Percentiles rank a stretch among this genome's conserved stretches.
Conservation (phyloP, 495 filamentous ascomycete species). For the Penicillium paradoxum region DNA sequence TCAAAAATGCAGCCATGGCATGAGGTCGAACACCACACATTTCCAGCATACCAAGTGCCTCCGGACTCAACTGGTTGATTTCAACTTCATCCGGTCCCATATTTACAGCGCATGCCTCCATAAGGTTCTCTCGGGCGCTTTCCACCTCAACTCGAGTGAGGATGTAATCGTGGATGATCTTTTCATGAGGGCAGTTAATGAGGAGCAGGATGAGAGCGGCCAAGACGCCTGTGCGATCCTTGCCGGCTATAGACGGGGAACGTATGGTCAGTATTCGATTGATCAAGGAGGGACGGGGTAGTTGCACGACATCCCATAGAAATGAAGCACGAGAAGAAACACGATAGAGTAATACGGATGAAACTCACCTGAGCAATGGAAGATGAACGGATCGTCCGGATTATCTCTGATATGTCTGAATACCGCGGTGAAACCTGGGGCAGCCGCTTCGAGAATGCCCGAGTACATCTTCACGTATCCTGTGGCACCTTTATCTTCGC, state of each 20-base stretch:
- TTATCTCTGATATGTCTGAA: constrained; percentile 40
- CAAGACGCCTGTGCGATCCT: constrained; percentile 61
- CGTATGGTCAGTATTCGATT: background rate
- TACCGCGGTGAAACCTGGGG: constrained; percentile 25
- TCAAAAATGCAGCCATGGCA: constrained; percentile 29
- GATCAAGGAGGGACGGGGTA: background rate
- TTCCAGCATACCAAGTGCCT: constrained; percentile 24
- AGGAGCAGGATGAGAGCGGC: constrained; percentile 53
- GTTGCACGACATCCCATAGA: background rate
- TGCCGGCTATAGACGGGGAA: constrained; percentile 42
- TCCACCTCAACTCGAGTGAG: constrained; percentile 30
- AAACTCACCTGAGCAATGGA: constrained; percentile 57
- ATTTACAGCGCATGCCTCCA: constrained; percentile 15
- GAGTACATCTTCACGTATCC: constrained; percentile 53
- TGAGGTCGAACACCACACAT: constrained; percentile 23
- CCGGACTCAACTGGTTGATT: constrained; percentile 17
- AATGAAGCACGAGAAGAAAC: background rate
- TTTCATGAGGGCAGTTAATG: constrained; percentile 41
- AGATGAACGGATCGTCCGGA: constrained; percentile 39
- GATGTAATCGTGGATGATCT: constrained; percentile 47
- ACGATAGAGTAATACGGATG: background rate
- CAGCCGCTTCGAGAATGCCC: constrained; percentile 39
- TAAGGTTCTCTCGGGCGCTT: constrained; percentile 21
- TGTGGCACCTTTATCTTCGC: constrained; percentile 48
- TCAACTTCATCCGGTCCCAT: constrained; percentile 5